These are phyloP conservation scores for Russula sp. DNA, from an alignment of 768 basidiomycete species.

Conservation along the genomic window DNA sequence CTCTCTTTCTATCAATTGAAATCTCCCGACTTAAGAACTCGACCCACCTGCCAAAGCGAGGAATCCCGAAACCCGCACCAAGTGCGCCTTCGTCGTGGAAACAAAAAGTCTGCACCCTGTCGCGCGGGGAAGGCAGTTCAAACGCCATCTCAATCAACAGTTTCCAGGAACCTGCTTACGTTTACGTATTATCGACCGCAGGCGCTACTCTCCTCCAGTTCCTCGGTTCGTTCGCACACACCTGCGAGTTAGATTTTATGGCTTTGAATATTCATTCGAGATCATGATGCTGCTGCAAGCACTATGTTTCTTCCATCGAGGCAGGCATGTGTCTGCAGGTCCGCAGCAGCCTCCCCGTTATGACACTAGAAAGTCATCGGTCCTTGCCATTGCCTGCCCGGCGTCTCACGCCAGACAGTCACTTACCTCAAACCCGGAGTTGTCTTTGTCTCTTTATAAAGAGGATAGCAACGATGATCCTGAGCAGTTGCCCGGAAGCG, in stretches of 20 bases:
- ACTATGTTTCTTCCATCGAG: background rate
- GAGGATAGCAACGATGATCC: constrained; percentile 20
- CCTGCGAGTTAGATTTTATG: background rate
- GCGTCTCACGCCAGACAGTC: constrained; percentile 5
- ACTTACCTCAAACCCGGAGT: constrained; percentile 8
- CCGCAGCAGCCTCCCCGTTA: constrained; percentile 8
- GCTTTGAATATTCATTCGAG: constrained; percentile 1
- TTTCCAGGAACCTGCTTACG: constrained; percentile 13
- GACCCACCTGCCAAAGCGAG: constrained; percentile 12
- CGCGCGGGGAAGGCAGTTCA: background rate
- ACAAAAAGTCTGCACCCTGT: background rate
- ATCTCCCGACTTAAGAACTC: constrained; percentile 19
- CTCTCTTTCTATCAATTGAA: background rate
- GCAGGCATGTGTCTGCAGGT: background rate
- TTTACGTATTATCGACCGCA: constrained; percentile 7
- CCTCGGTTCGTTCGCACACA: background rate
- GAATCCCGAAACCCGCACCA: constrained; percentile 15
- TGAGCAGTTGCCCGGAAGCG: constrained; percentile 6
- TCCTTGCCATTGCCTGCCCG: constrained; percentile 12
- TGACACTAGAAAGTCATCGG: background rate
- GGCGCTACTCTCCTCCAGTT: background rate
- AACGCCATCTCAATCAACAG: background rate
- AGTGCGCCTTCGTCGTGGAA: constrained; percentile 14
- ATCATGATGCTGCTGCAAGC: background rate
- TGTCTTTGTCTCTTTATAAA: constrained; percentile 10